Conservation (phyloP, 2,329 filamentous ascomycete genomes). For the Sclerotinia borealis region DNA sequence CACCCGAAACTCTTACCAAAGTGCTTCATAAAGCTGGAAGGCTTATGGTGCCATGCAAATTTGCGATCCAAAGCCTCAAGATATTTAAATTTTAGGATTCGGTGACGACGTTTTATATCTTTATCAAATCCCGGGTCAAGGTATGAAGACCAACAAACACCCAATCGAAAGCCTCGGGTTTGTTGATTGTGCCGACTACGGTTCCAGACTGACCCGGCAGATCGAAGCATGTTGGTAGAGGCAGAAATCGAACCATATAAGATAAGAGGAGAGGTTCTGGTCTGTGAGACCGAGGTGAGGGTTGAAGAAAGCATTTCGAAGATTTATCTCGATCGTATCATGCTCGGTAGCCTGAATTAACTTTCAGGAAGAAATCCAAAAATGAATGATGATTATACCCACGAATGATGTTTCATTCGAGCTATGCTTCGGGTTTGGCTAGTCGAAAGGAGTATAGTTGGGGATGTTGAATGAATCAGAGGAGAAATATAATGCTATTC, state of each 20-base stretch:
- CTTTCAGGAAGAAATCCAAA: not conserved
- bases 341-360: conserved; percentile 12
- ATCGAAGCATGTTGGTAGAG: conserved; percentile 16
- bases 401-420: not conserved
- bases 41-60: conserved; percentile 42
- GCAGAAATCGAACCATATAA: conserved; percentile 10
- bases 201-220: conserved; percentile 10
- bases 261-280: conserved; percentile 12
- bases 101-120: conserved; percentile 41
- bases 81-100: conserved; percentile 41
- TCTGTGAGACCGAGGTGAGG: conserved; percentile 18
- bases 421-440: not conserved
- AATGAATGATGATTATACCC: not conserved
- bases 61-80: conserved; percentile 40
- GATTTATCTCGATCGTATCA: conserved; percentile 18
- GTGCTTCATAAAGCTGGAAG: conserved; percentile 31
- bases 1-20: conserved; percentile 38
- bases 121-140: conserved; percentile 38
- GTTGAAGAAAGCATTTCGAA: conserved; percentile 27
- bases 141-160: conserved; percentile 39
- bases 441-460: not conserved
- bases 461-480: no score
- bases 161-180: conserved; percentile 44
- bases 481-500: not conserved
- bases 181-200: conserved; percentile 33